A percentile compares a stretch with the other conserved stretches of the same genome.
Conservation (phyloP, 805 yeast genomes). For the Candida broadrunensis region DNA sequence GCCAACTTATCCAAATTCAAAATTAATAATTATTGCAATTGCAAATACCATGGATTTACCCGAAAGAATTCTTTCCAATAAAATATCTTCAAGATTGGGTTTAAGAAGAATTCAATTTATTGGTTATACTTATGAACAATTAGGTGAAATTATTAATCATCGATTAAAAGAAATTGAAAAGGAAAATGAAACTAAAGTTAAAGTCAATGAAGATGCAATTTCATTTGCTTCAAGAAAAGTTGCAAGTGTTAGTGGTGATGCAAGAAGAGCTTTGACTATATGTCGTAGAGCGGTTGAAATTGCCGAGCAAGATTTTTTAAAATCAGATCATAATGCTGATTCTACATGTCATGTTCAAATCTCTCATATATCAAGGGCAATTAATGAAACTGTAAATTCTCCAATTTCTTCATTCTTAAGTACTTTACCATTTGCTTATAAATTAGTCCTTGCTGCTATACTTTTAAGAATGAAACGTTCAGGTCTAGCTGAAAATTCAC, state of each 20-base stretch:
- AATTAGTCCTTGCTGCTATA: constrained; percentile 68
- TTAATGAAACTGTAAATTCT: constrained; percentile 72
- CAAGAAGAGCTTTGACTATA: constrained; percentile 84
- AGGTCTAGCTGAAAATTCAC: constrained; percentile 64
- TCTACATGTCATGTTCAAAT: constrained; percentile 60
- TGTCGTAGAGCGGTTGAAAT: constrained; percentile 87
- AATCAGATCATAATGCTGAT: constrained; percentile 16
- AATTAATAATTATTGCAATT: constrained; percentile 83
- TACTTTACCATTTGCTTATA: constrained; percentile 64
- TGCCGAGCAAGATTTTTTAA: constrained; percentile 62
- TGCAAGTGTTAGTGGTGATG: constrained; percentile 97
- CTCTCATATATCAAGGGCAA: constrained; percentile 73
- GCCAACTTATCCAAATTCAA: constrained; percentile 84
- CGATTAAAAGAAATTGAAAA: constrained; percentile 51
- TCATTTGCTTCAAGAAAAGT: constrained; percentile 92
- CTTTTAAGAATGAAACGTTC: constrained; percentile 62
- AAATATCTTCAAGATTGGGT: constrained; percentile 89
- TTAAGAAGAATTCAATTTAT: constrained; percentile 81
- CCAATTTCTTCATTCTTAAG: constrained; percentile 62
- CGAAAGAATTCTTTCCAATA: constrained; percentile 80
- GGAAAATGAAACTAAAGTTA: constrained; percentile 37
- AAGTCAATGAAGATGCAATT: constrained; percentile 67
- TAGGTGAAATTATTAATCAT: constrained; percentile 69
- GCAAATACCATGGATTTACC: constrained; percentile 98
- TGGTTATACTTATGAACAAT: constrained; percentile 80